Base-by-base conservation (phyloP, 2,329 filamentous ascomycete genomes). In the Knufia fluminis region DNA sequence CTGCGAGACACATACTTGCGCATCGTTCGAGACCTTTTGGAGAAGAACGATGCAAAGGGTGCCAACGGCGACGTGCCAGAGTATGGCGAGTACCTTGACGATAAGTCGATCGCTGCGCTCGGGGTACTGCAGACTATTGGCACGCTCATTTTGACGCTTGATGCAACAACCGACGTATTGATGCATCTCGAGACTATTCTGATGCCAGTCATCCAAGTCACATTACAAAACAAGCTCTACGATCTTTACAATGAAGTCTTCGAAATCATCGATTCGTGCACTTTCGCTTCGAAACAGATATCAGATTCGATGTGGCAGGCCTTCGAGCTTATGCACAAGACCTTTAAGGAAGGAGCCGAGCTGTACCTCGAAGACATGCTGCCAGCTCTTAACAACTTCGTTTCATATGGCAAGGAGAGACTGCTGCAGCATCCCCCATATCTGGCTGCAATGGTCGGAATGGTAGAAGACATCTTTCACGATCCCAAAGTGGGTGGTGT, bases 361-460 rank as follows among this genome's bases (percentile, higher is more conserved):
- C 79, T 97, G 40, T 98, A 98, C 65, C 80, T 98, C 12, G 92
- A 98, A 69, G 92, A 98, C 61, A 98, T 98, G 92, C 82, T 98
- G 14, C 92, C 92, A 3, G 92, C 92, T 0, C 78, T 98, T 22
- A 92, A 98, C 71, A 98, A 98, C 73, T 97, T 94, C 66, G 88
- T 98, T 47, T 86, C 92, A 60, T 98, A 94, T 62, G 92, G 92
- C 50, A 83, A 86, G 38, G 77, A 82, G 17, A 83, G 85, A 61
- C 75, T 98, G 51, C 74, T 85, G 19, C 82, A 92, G 65, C 94
- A 90, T 62, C 88, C 85, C 22, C 78, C 83, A 55, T 96, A 97
- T 64, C 79, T 95, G 22, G 80, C 88, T 52, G 91, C 91, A 1
- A 78, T 97, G 46, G 89, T 88, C 59, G 83, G 88, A 39, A 98